Percentiles rank a stretch among this genome's conserved stretches.
phyloP scores from a whole-genome alignment of 2,329 filamentous ascomycete genomes.

The Paramyrothecium sp. region DNA sequence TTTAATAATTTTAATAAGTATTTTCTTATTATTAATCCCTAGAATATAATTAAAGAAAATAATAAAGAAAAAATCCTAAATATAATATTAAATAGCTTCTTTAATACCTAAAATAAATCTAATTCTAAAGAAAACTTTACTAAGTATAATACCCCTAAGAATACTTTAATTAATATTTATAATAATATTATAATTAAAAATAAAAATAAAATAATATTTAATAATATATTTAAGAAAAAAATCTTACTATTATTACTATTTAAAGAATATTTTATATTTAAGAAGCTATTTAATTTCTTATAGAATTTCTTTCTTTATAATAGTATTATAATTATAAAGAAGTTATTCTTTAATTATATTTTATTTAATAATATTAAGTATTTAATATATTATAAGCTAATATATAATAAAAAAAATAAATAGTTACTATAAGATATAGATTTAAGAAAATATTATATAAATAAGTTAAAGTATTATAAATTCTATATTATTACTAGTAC shows the following conservation, averaged over 20 bases:
- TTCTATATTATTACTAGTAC: background rate
- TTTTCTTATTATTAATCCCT: background rate
- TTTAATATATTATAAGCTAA: slow-evolving; percentile 1
- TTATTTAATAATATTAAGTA: background rate
- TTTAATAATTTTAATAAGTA: background rate
- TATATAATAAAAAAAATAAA: slow-evolving; percentile 5
- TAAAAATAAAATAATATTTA: background rate
- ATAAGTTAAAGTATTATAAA: background rate
- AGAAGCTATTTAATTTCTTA: background rate
- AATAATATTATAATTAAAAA: background rate
- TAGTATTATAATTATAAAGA: background rate
- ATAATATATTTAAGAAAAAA: background rate
- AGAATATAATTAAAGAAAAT: background rate
- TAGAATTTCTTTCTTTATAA: background rate
- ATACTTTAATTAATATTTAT: background rate
- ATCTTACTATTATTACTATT: background rate
- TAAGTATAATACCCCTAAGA: background rate
- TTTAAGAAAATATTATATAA: background rate
- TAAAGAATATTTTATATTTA: background rate
- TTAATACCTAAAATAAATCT: background rate
- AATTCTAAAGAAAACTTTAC: background rate
- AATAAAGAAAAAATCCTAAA: background rate
- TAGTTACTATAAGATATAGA: slow-evolving; percentile 1
- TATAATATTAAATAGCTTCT: background rate
- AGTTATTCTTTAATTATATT: background rate